Base-by-base conservation (phyloP, 2,329 filamentous ascomycete genomes). In the Fusarium phyllophilum region DNA sequence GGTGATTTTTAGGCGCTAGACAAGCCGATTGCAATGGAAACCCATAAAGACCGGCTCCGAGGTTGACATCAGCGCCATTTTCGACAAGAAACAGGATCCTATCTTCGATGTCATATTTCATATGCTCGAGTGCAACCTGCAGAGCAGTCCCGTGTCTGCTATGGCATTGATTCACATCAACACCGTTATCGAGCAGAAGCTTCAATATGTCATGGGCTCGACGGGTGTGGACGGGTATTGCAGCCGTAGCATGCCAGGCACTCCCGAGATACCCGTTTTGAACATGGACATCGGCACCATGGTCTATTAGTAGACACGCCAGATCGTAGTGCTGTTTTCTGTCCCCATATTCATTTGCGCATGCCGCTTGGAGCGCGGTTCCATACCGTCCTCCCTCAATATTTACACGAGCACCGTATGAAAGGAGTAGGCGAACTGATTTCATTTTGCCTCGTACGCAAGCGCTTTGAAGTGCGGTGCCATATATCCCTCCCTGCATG, bases 101-200 rank as follows among this genome's bases (percentile, higher is more conserved):
- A 18, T 9, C 0, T 13, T 44, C 17, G 0, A 44, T 6, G 0
- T 0, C 1, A 8, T 5, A 0, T 1, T 8, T 0, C 1, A 13
- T 0, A 44, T 24, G n/a, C n/a, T 44, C 10, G 0, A 44, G n/a
- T 24, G 11, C 11, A 45, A 20, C 11, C 42, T 45, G n/a, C 17
- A 45, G n/a, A 45, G 17, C n/a, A 26, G 42, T 45, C 0, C 42
- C 42, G 0, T 13, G 5, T 26, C 0, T 7, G 4, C 0, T 0
- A 26, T 45, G n/a, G n/a, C 42, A 45, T 0, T 4, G 6, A 3
- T 45, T 45, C 5, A 26, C 42, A 20, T 45, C 42, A 26, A 20
- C n/a, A 20, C 42, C 42, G n/a, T 26, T 45, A 6, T 20, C 11
- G 3, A 26, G n/a, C 8, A 45, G n/a, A 7, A 45, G 17, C 42